Base-by-base conservation (phyloP, 2,329 filamentous ascomycete genomes). In the Colletotrichum eleusines region DNA sequence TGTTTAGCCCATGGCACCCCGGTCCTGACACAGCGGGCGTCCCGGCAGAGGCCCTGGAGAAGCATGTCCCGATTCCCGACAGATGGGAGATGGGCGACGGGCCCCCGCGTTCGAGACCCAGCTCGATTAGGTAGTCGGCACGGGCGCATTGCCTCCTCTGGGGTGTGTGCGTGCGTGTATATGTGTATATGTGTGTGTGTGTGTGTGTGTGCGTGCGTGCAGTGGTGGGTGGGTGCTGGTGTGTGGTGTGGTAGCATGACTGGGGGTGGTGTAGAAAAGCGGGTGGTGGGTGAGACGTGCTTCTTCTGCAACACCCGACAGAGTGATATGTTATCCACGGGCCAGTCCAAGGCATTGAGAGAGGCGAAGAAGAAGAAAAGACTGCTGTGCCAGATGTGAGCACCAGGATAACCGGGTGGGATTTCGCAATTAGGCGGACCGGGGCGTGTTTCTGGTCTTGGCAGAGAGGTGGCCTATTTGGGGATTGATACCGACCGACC, bases 41-140 rank as follows among this genome's bases (percentile, higher is more conserved):
- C 50, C 67, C 67, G 50, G 57, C 55, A 71, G 20, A 62, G 48
- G 51, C 63, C 63, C 63, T 65, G 51, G 57, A 53, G 53, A 50
- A 61, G 42, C 58, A 48, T 35, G 46, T 66, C 46, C 62, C 58
- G 44, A 50, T 31, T 61, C 67, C 63, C 67, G 54, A 40, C 38
- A 61, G 58, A 71, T 58, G 28, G 46, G 8, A 66, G 58, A 71
- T 53, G 28, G 46, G 8, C 23, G 31, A 31, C 35, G 40, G 35
- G 14, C 12, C 26, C 31, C 53, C 63, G 23, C 42, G 58, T 61
- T 23, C 31, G 18, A 28, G 12, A 6, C 33, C 7, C 51, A 16
- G 51, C 50, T 63, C 63, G 23, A 71, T 58, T 51, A 28, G 63
- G 7, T 33, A 33, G 31, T 23, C 31, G 33, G 46, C 38, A n/a